These are phyloP conservation scores for Mucor racemosus DNA, from an alignment of 371 early-diverging fungal genomes.

Conservation along the genomic window DNA sequence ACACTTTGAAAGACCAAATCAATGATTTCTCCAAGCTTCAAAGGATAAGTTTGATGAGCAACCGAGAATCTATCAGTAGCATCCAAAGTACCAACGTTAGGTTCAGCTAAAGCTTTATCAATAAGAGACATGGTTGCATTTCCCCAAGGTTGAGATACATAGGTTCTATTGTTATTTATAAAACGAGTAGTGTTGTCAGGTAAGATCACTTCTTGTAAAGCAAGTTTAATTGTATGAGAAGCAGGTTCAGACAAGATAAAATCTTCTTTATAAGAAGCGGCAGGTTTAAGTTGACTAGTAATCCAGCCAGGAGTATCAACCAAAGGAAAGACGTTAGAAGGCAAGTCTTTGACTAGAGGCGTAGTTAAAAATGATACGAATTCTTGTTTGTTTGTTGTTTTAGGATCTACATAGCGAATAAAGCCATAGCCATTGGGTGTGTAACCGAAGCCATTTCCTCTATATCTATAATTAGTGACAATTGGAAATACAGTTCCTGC, in stretches of 20 bases:
- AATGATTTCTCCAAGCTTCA: slow-evolving; percentile 29
- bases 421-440: slow-evolving; percentile 25
- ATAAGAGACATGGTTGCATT: slow-evolving; percentile 13
- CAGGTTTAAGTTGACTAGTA: not conserved
- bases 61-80: slow-evolving; percentile 27
- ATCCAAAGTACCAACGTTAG: not conserved
- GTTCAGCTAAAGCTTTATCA: slow-evolving; percentile 1
- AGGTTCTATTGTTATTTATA: slow-evolving; percentile 20
- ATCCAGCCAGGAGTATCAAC: slow-evolving; percentile 16
- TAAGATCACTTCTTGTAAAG: slow-evolving; percentile 1
- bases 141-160: slow-evolving; percentile 19
- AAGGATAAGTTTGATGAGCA: slow-evolving; percentile 32
- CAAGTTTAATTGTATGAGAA: slow-evolving; percentile 27
- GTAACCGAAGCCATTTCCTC: not conserved
- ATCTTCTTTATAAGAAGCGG: not conserved
- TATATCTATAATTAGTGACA: slow-evolving; percentile 11
- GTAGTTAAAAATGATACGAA: not conserved
- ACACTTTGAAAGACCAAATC: slow-evolving; percentile 46
- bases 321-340: not conserved
- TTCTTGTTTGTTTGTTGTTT: not conserved
- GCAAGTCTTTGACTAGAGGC: slow-evolving; percentile 6
- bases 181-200: slow-evolving; percentile 30
- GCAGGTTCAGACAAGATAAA: slow-evolving; percentile 11
- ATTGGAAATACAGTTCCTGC: slow-evolving; percentile 30
- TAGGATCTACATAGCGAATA: slow-evolving; percentile 13